Evolutionary conservation across 805 yeast genomes (phyloP).

Genomic region (Suhomyces emberorum): DNA sequence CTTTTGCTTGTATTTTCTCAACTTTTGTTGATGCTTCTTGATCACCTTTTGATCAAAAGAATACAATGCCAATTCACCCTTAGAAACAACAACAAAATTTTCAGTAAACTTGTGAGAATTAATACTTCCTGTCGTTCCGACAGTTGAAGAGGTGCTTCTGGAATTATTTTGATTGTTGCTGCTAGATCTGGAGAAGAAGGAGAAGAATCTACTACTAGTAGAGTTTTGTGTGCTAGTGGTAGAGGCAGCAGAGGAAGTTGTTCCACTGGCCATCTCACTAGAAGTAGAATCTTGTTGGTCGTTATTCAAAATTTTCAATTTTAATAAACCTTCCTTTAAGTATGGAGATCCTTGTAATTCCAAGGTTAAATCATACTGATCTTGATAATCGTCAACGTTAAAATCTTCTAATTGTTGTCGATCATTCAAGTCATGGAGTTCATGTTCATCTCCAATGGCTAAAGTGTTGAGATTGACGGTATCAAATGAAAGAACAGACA

Average conservation of each 20-base stretch:
- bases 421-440: conserved; percentile 10
- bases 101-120: conserved; percentile 36
- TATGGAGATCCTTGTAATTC: conserved; percentile 75
- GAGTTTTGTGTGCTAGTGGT: conserved; percentile 5
- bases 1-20: conserved; percentile 20
- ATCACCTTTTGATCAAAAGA: conserved; percentile 47
- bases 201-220: conserved; percentile 21
- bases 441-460: conserved; percentile 9
- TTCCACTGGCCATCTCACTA: conserved; percentile 7
- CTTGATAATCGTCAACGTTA: conserved; percentile 40
- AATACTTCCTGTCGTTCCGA: conserved; percentile 10
- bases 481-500: conserved; percentile 37
- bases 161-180: not conserved
- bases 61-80: conserved; percentile 61
- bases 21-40: conserved; percentile 37
- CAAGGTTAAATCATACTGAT: conserved; percentile 54
- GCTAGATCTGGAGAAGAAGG: conserved; percentile 21
- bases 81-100: conserved; percentile 62
- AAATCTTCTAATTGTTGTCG: conserved; percentile 33
- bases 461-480: conserved; percentile 19
- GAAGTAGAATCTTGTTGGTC: conserved; percentile 31
- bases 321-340: conserved; percentile 68
- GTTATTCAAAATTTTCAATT: conserved; percentile 36
- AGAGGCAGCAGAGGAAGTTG: conserved; percentile 15
- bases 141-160: conserved; percentile 4